Evolutionary conservation across 768 basidiomycete species (phyloP), one percentile per base, ranked within the genome.

Genomic region (Rhizopogon roseolus): DNA sequence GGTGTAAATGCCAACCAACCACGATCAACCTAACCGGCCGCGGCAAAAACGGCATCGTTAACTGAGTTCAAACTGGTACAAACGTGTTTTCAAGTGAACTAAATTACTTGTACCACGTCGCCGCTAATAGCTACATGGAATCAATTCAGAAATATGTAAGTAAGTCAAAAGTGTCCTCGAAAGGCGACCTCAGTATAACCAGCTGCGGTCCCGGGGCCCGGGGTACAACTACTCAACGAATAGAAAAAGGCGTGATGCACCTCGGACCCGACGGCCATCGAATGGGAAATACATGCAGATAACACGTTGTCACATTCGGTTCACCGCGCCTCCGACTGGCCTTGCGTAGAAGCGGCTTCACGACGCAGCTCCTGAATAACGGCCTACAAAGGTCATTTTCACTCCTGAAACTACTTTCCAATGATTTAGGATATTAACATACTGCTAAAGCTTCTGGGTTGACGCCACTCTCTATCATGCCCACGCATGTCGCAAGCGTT

Each of bases 401-500:
- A 48, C 52, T 55, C 34, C 22, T 37, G 16, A 54, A 39, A 19
- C 14, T 48, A 39, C 32, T 34, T 28, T 9, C 9, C 27, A 38
- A 45, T 9, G 8, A 25, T 7, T 32, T 11, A 29, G 28, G 41
- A 19, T 6, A 34, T 44, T 5, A 14, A 72, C 85, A 52, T 66
- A 95, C 93, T 61, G 93, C 93, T 43, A 96, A 76, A 0, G 92
- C 93, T 63, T 95, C 92, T 10, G 93, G 91, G 67, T 95, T 96
- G 44, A 89, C 90, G 16, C 93, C 93, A 56, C 82, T 86, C 72
- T 96, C 93, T 61, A 96, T 93, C 87, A 96, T 86, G 39, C 85
- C 81, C 22, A 96, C 84, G 66, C 93, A 96, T 25, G 89, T 93
- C 36, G 88, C 91, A n/a, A 96, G 80, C 2, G 90, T 91, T 65